Evolutionary conservation across 495 filamentous ascomycete species (phyloP).

Genomic region (Xylaria nigripes): DNA sequence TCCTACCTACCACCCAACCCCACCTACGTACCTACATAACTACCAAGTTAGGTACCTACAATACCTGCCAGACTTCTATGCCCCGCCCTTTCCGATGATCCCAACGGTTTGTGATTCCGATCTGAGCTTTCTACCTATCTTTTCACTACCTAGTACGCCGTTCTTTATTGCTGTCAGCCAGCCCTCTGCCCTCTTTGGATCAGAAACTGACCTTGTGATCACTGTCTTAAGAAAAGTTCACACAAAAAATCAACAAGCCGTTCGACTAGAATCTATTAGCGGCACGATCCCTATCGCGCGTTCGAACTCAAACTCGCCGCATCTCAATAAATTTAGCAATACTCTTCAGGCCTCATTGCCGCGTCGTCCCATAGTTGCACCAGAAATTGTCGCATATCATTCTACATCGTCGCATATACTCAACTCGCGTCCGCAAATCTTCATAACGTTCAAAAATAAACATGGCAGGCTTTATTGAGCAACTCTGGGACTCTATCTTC

Average conservation of each 20-base stretch:
- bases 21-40: background rate
- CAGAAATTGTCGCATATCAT: constrained; percentile 16
- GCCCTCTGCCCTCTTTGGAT: constrained; percentile 2
- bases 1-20: background rate
- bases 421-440: constrained; percentile 14
- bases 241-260: background rate
- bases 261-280: background rate
- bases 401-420: constrained; percentile 16
- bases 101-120: constrained; percentile 5
- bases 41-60: background rate
- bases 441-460: constrained; percentile 5
- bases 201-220: background rate
- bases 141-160: background rate
- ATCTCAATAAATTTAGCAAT: background rate
- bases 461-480: constrained; percentile 75
- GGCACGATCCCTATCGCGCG: background rate
- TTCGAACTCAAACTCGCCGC: background rate
- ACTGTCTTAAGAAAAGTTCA: constrained; percentile 1
- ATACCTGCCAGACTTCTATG: background rate
- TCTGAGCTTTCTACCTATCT: background rate
- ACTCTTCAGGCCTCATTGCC: background rate
- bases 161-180: background rate
- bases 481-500: constrained; percentile 88
- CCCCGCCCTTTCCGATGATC: constrained; percentile 1
- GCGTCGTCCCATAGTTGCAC: background rate